These are phyloP conservation scores for Verruconis gallopava DNA, from an alignment of 2,329 filamentous ascomycete genomes.

Conservation along the genomic window DNA sequence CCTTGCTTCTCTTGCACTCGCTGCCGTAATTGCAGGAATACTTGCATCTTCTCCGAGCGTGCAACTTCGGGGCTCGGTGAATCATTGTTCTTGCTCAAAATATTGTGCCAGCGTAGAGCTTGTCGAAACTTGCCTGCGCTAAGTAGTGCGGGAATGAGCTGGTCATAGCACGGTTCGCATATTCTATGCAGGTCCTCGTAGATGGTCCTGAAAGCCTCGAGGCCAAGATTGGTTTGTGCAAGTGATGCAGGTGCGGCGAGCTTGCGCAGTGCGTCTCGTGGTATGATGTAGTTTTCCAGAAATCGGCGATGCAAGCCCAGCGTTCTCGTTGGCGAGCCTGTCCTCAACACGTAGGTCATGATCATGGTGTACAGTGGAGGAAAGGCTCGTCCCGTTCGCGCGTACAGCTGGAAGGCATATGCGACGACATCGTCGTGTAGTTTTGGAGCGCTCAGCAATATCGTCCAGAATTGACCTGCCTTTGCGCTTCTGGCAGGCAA, in stretches of 20 bases:
- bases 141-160: slow-evolving; percentile 24
- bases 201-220: slow-evolving; percentile 22
- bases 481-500: slow-evolving; percentile 22
- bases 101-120: slow-evolving; percentile 27
- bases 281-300: slow-evolving; percentile 3
- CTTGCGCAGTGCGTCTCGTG: background rate
- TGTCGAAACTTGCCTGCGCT: slow-evolving; percentile 15
- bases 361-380: slow-evolving; percentile 31
- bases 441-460: slow-evolving; percentile 26
- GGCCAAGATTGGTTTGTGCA: slow-evolving; percentile 14
- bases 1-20: background rate
- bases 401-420: slow-evolving; percentile 30
- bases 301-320: slow-evolving; percentile 3
- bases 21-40: background rate
- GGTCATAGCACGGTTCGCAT: slow-evolving; percentile 24
- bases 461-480: slow-evolving; percentile 33
- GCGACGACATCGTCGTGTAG: slow-evolving; percentile 25
- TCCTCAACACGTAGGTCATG: slow-evolving; percentile 23
- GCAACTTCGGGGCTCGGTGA: background rate
- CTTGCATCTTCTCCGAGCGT: background rate
- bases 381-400: slow-evolving; percentile 22
- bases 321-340: slow-evolving; percentile 15
- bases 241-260: slow-evolving; percentile 10
- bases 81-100: slow-evolving; percentile 5
- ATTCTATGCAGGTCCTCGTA: slow-evolving; percentile 20